These are phyloP conservation scores for Westerdykella ornata DNA, from an alignment of 2,329 filamentous ascomycete genomes.

Conservation along the genomic window DNA sequence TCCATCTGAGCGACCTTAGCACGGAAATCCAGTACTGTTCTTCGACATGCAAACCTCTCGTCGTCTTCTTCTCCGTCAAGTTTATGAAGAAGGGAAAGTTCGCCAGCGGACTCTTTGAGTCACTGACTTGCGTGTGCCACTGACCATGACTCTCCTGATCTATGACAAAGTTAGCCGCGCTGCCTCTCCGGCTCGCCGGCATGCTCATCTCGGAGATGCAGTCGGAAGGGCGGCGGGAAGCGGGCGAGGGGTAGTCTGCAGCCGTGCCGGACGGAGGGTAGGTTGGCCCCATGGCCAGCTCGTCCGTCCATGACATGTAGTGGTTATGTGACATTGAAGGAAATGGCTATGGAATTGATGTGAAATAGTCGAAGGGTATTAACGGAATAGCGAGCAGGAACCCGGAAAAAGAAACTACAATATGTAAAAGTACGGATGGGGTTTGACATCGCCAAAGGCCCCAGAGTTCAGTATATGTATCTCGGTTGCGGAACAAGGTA, in stretches of 20 bases:
- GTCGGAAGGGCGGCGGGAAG: conserved; percentile 28
- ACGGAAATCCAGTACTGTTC: background rate
- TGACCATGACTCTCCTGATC: conserved; percentile 35
- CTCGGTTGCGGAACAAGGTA: conserved; percentile 4
- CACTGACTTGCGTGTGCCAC: conserved; percentile 34
- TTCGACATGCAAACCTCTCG: conserved; percentile 53
- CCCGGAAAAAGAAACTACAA: conserved; percentile 24
- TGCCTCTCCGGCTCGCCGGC: conserved; percentile 25
- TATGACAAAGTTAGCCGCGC: conserved; percentile 32
- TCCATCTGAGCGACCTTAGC: conserved; percentile 54
- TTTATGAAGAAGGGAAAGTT: conserved; percentile 55
- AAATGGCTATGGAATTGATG: conserved; percentile 5
- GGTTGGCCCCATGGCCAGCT: conserved; percentile 33
- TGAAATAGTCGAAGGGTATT: conserved; percentile 6
- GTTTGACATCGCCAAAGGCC: conserved; percentile 20
- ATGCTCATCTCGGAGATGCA: conserved; percentile 26
- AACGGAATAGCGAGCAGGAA: conserved; percentile 3
- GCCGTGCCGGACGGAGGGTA: conserved; percentile 31
- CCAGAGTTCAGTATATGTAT: conserved; percentile 33
- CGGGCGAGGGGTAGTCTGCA: conserved; percentile 32
- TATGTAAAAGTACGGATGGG: conserved; percentile 17
- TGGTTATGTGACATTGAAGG: conserved; percentile 28
- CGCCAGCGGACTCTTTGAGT: conserved; percentile 33
- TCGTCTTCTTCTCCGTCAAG: conserved; percentile 65
- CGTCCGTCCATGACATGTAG: conserved; percentile 31